These are phyloP conservation scores for Hippophae rhamnoides DNA, from an alignment of 306 rosid genomes.

Conservation along the genomic window DNA sequence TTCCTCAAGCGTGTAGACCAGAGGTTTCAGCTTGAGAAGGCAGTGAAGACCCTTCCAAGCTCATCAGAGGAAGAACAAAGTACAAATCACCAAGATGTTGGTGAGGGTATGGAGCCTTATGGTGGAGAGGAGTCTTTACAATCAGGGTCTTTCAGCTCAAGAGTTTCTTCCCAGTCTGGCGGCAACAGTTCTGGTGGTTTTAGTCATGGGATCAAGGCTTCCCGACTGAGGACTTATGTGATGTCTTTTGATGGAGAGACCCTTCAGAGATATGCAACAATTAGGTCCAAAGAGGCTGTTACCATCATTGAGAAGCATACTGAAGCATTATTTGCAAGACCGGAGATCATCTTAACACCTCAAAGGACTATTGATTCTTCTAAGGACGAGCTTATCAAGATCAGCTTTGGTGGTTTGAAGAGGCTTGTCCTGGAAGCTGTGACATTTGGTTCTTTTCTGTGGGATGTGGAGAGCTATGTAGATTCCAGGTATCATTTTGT, in stretches of 20 bases:
- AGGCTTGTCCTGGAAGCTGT: constrained; percentile 82
- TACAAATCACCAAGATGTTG: constrained; percentile 15
- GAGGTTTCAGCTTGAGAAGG: constrained; percentile 92
- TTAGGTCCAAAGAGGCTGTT: constrained; percentile 79
- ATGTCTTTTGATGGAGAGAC: constrained; percentile 91
- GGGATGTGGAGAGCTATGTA: constrained; percentile 89
- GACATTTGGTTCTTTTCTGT: constrained; percentile 82
- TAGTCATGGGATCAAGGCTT: constrained; percentile 36
- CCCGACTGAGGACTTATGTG: constrained; percentile 58
- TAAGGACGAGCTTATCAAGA: constrained; percentile 54
- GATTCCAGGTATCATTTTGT: constrained; percentile 91
- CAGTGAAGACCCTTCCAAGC: constrained; percentile 64
- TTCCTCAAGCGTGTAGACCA: constrained; percentile 86
- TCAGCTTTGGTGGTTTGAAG: constrained; percentile 77
- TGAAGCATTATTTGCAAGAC: constrained; percentile 82
- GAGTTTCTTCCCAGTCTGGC: constrained; percentile 45
- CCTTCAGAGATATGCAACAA: constrained; percentile 75
- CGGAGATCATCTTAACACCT: constrained; percentile 57
- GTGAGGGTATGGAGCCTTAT: constrained; percentile 23
- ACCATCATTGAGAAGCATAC: constrained; percentile 89
- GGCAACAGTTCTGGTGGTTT: constrained; percentile 34
- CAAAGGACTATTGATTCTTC: constrained; percentile 56
- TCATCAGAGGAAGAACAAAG: constrained; percentile 31
- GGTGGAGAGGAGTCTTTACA: constrained; percentile 24
- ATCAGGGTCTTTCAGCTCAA: constrained; percentile 43